These are phyloP conservation scores for Ceratocystis lukuohia DNA, from an alignment of 2,329 filamentous ascomycete species.

Conservation along the genomic window DNA sequence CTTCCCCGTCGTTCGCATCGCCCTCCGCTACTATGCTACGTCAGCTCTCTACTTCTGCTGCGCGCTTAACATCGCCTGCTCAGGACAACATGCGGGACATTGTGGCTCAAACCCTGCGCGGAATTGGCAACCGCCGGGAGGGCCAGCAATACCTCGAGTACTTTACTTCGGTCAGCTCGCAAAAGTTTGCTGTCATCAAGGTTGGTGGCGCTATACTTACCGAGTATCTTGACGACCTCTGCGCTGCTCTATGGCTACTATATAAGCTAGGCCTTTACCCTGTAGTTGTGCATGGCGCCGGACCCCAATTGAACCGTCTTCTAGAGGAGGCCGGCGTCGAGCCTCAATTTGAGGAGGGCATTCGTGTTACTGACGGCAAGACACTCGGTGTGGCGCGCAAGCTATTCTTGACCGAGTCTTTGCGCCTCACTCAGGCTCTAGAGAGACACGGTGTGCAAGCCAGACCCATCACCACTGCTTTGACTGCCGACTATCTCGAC, in stretches of 20 bases:
- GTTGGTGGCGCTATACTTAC: slow-evolving; percentile 93
- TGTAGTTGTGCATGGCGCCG: slow-evolving; percentile 88
- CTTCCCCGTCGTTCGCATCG: background rate
- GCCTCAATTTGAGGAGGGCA: slow-evolving; percentile 92
- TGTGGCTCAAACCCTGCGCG: slow-evolving; percentile 56
- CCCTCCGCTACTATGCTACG: slow-evolving; percentile 11
- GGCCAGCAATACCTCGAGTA: slow-evolving; percentile 95
- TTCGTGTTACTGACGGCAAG: slow-evolving; percentile 89
- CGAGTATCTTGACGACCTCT: slow-evolving; percentile 84
- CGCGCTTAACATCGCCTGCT: slow-evolving; percentile 22
- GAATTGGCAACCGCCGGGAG: slow-evolving; percentile 90
- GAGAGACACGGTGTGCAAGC: slow-evolving; percentile 83
- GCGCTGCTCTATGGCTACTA: slow-evolving; percentile 76
- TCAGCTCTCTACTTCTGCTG: slow-evolving; percentile 16
- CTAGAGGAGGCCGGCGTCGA: slow-evolving; percentile 84
- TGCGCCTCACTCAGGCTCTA: slow-evolving; percentile 79
- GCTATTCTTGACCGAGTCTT: slow-evolving; percentile 89
- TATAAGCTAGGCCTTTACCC: slow-evolving; percentile 92
- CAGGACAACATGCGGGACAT: slow-evolving; percentile 26
- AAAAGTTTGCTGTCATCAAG: slow-evolving; percentile 97
- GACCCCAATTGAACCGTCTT: slow-evolving; percentile 86
- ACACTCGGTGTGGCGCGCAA: slow-evolving; percentile 81
- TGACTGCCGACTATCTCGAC: slow-evolving; percentile 87
- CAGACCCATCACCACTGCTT: slow-evolving; percentile 79
- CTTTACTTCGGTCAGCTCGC: slow-evolving; percentile 90